Evolutionary conservation across 805 yeast genomes (phyloP).

Genomic region (Saccharomycopsis microspora): DNA sequence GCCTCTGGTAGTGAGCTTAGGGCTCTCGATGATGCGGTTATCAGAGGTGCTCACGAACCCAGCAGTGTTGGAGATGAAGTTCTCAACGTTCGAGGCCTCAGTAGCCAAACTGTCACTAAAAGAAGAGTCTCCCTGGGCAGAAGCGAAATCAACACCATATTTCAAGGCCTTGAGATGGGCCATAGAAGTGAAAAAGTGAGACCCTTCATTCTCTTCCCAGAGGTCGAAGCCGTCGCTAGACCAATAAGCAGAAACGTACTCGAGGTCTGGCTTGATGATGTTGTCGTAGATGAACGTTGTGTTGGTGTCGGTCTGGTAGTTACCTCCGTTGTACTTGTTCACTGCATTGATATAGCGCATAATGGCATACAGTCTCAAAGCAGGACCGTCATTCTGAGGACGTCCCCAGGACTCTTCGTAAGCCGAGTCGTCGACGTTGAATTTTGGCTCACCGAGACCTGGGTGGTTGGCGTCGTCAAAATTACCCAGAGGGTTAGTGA

Average conservation of each 20-base stretch:
- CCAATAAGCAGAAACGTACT: conserved; percentile 57
- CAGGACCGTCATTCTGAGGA: conserved; percentile 78
- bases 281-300: conserved; percentile 29
- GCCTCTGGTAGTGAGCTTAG: conserved; percentile 33
- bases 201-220: conserved; percentile 80
- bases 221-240: conserved; percentile 60
- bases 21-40: conserved; percentile 64
- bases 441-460: conserved; percentile 78
- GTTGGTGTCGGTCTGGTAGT: conserved; percentile 17
- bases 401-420: conserved; percentile 61
- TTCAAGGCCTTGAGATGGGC: conserved; percentile 62
- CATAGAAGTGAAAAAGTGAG: conserved; percentile 71
- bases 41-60: conserved; percentile 28
- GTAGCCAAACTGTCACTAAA: conserved; percentile 5
- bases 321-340: conserved; percentile 2
- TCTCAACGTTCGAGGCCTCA: background rate
- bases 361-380: conserved; percentile 50
- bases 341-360: conserved; percentile 19
- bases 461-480: conserved; percentile 29
- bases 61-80: conserved; percentile 9
- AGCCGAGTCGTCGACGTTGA: conserved; percentile 37
- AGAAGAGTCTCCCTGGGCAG: conserved; percentile 1
- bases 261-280: conserved; percentile 58
- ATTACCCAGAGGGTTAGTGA: conserved; percentile 57
- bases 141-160: conserved; percentile 28